A percentile compares a stretch with the other conserved stretches of the same genome.
Conservation (phyloP, 1,284 basidiomycete species). For the Cutaneotrichosporon sp. region DNA sequence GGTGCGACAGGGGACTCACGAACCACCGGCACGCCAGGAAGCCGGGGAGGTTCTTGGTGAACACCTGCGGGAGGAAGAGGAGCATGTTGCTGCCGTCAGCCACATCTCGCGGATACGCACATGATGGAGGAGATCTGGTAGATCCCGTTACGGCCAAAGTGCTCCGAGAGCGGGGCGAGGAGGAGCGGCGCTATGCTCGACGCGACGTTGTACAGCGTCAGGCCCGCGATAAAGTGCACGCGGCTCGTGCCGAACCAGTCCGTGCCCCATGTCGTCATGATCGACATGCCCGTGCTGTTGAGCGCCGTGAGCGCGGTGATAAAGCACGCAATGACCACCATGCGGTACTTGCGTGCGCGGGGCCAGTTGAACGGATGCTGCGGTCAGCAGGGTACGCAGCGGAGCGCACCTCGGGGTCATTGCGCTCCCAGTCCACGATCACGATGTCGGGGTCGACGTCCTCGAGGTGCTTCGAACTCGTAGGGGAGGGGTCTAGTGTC, state of each 20-base stretch:
- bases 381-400: background rate
- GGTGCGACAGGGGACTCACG: conserved; percentile 15
- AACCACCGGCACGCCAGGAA: conserved; percentile 47
- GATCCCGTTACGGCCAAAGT: conserved; percentile 42
- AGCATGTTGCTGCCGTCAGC: conserved; percentile 22
- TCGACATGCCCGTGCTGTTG: conserved; percentile 28
- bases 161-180: conserved; percentile 47
- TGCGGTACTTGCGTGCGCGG: conserved; percentile 29
- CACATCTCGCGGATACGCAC: background rate
- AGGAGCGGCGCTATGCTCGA: conserved; percentile 43
- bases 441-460: background rate
- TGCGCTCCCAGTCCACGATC: conserved; percentile 1
- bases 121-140: conserved; percentile 37
- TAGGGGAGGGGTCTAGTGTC: conserved; percentile 1
- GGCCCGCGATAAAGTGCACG: conserved; percentile 26
- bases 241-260: conserved; percentile 32
- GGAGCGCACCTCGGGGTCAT: background rate
- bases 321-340: conserved; percentile 26
- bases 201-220: conserved; percentile 35
- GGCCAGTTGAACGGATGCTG: conserved; percentile 37
- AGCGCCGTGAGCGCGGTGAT: conserved; percentile 33
- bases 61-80: conserved; percentile 48
- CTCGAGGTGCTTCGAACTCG: background rate
- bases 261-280: conserved; percentile 33
- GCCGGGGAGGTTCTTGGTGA: conserved; percentile 38